phyloP scores from a whole-genome alignment of 768 basidiomycete genomes.

The Lyophyllum atratum region DNA sequence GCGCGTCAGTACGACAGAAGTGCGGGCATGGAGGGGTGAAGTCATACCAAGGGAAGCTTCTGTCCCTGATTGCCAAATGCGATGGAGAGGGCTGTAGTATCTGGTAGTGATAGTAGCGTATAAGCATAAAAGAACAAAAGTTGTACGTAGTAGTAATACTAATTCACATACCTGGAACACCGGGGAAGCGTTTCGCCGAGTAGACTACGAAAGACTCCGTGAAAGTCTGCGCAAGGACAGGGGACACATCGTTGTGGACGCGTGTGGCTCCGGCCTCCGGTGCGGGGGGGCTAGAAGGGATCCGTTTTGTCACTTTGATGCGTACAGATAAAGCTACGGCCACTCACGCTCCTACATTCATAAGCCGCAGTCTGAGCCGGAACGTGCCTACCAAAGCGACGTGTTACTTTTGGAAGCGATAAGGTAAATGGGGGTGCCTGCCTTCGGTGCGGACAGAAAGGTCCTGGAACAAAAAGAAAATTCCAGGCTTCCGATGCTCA shows the following conservation, averaged over 20 bases:
- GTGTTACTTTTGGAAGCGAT: constrained; percentile 7
- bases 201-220: constrained; percentile 85
- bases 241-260: constrained; percentile 69
- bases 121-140: constrained; percentile 2
- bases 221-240: constrained; percentile 82
- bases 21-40: constrained; percentile 14
- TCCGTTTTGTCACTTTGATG: background rate
- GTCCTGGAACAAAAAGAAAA: constrained; percentile 96
- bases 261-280: constrained; percentile 67
- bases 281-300: constrained; percentile 60
- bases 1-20: constrained; percentile 21
- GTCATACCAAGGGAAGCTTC: constrained; percentile 78
- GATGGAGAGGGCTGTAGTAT: constrained; percentile 88
- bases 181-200: constrained; percentile 94
- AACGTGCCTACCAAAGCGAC: constrained; percentile 62
- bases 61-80: constrained; percentile 90
- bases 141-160: constrained; percentile 19
- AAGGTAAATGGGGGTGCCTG: constrained; percentile 26
- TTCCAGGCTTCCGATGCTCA: constrained; percentile 81
- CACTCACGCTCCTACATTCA: constrained; percentile 91
- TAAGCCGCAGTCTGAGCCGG: constrained; percentile 81
- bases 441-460: constrained; percentile 93
- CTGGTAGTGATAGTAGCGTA: constrained; percentile 35
- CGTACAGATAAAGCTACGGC: background rate
- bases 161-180: constrained; percentile 73